Evolutionary conservation across 164 flowering plant species (phyloP), one percentile per base, ranked within the genome.

Genomic region (Vitis amurensis): DNA sequence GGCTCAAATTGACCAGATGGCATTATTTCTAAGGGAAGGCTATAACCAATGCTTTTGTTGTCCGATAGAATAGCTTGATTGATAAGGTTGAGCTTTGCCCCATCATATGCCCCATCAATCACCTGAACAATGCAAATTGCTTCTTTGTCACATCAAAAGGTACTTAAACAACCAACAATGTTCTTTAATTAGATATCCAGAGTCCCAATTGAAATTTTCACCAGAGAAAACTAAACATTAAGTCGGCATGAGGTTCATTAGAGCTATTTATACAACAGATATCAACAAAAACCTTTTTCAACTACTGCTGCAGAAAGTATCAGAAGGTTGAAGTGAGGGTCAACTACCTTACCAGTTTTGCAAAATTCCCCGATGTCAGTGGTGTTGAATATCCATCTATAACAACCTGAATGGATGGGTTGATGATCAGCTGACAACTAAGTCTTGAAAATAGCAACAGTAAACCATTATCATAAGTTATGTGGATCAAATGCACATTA

Each of bases 1-100:
- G 99, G 99, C 80, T 94, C 99, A 71, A 94, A 94, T 73, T 92
- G 98, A n/a, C 97, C 99, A 56, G 99, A 81, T 61, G 97, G 99
- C 94, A 51, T 94, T 75, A 94, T 90, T 72, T 92, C 99, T 37
- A 94, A 58, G 55, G 99, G 99, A 66, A 85, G 76, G 64, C 84
- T 82, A 64, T 80, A 83, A 55, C 90, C 90, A 49, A 8, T 73
- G 70, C 60, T 81, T 63, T 79, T 82, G 62, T 68, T 78, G 61
- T 90, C 98, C 14, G 97, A 85, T 23, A 94, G 79, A 80, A 92
- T 66, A 51, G 99, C 99, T 83, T 88, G 98, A 58, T 87, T 71
- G 10, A 77, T 70, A 68, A 72, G 80, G 65, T 75, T 86, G 67
- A 94, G 88, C 76, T 83, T 91, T 71, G 85, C 64, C 67, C 99